phyloP scores from a whole-genome alignment of 192 early-diverging fungal genomes.

The Podochytrium sp. region DNA sequence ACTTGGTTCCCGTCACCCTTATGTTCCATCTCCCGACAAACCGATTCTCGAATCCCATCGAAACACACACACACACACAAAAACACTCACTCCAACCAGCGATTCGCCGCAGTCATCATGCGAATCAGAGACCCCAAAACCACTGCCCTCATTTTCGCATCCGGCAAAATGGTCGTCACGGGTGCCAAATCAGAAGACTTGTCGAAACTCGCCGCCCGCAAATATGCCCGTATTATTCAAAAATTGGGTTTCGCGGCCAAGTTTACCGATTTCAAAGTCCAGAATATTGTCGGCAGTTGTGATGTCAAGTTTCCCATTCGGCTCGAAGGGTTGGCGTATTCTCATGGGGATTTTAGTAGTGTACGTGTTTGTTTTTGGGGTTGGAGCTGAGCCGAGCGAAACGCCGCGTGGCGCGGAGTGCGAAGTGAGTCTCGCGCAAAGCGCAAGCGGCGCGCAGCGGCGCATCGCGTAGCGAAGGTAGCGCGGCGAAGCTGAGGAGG shows the following conservation, averaged over 20 bases:
- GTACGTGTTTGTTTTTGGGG: slow-evolving; percentile 54
- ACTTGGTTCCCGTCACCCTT: neutral
- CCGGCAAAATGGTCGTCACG: slow-evolving; percentile 99
- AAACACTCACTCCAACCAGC: no score
- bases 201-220: slow-evolving; percentile 94
- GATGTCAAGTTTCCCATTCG: slow-evolving; percentile 99
- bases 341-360: slow-evolving; percentile 89
- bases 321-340: slow-evolving; percentile 92
- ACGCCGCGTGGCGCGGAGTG: no score
- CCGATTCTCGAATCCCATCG: neutral
- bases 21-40: neutral
- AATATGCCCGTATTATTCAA: slow-evolving; percentile 99
- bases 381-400: no score
- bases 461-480: neutral
- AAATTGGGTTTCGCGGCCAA: slow-evolving; percentile 97
- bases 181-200: slow-evolving; percentile 98
- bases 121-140: slow-evolving; percentile 99
- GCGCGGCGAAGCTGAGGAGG: neutral
- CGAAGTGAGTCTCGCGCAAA: no score
- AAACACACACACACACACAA: neutral
- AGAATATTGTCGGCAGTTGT: slow-evolving; percentile 99
- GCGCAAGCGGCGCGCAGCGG: no score
- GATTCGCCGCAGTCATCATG: slow-evolving; percentile 99
- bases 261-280: slow-evolving; percentile 99
- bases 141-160: slow-evolving; percentile 98